Evolutionary conservation across 768 basidiomycete genomes (phyloP), one percentile per base, ranked within the genome.

Genomic region (Podaxis rugospora): DNA sequence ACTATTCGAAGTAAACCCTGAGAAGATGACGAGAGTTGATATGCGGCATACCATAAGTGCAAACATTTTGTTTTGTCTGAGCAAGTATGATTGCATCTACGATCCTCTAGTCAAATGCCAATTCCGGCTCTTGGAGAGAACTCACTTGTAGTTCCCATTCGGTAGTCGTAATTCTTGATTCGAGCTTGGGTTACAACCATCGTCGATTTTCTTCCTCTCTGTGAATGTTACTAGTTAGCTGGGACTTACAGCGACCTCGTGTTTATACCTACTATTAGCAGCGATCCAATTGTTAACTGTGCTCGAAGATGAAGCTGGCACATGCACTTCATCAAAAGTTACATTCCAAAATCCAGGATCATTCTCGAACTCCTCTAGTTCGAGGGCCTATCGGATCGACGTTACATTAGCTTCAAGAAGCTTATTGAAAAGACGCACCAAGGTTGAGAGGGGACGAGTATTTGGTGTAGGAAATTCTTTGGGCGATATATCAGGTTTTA

Each of bases 41-140:
- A 5, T 4, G 28, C 54, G 32, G 62, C 76, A 64, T 64, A 91
- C 92, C 92, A 93, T 37, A 86, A 69, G 75, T 94, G 92, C 25
- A 87, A 82, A 68, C 92, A 94, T 46, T 76, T 79, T 3, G 75
- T 73, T 71, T 92, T 93, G 67, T 92, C 85, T 69, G 88, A 90
- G 78, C 92, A 94, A 21, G 80, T 55, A 65, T 94, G 92, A 65
- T 90, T 89, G 67, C 92, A 94, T 53, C 90, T 92, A 40, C 60
- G 63, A 37, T 51, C 44, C 55, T 39, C 63, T 60, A 51, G 65
- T 66, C 32, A n/a, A 58, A 27, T 21, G 32, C 56, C 16, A 25
- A n/a, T 65, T 14, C 18, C 51, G 28, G 18, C 42, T 56, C 40
- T 36, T 23, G 53, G 49, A 53, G 37, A 16, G 18, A n/a, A 62